phyloP scores from a whole-genome alignment of 768 basidiomycete genomes.

The Candolleomyces aberdarensis region DNA sequence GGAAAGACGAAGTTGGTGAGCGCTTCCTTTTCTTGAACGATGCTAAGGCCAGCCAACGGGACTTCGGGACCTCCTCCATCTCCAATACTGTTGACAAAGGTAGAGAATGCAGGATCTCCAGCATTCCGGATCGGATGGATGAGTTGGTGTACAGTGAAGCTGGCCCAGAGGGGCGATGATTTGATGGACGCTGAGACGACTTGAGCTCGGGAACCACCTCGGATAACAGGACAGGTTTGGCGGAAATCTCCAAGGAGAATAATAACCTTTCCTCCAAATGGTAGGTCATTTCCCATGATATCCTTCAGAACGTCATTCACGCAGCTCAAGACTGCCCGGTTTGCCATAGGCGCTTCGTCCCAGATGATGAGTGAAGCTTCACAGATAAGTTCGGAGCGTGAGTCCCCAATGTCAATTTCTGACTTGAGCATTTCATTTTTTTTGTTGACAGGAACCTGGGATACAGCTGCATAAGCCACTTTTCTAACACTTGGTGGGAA shows the following conservation, averaged over 20 bases:
- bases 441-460: conserved; percentile 29
- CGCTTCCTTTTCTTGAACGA: background rate
- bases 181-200: conserved; percentile 35
- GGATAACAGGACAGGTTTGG: conserved; percentile 37
- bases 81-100: conserved; percentile 36
- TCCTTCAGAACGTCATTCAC: conserved; percentile 30
- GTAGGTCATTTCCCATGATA: conserved; percentile 21
- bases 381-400: conserved; percentile 30
- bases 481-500: background rate
- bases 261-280: conserved; percentile 36
- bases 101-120: conserved; percentile 29
- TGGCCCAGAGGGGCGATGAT: conserved; percentile 29
- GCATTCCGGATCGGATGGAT: conserved; percentile 33
- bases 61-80: conserved; percentile 26
- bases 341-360: conserved; percentile 44
- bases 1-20: background rate
- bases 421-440: conserved; percentile 28
- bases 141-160: conserved; percentile 24
- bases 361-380: conserved; percentile 30
- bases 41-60: conserved; percentile 10
- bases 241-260: conserved; percentile 38
- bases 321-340: conserved; percentile 28
- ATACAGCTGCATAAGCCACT: conserved; percentile 1
- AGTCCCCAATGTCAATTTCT: conserved; percentile 22
- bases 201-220: conserved; percentile 21